These are phyloP conservation scores for Phyllosticta capitalensis DNA, from an alignment of 2,329 filamentous ascomycete species.

Conservation along the genomic window DNA sequence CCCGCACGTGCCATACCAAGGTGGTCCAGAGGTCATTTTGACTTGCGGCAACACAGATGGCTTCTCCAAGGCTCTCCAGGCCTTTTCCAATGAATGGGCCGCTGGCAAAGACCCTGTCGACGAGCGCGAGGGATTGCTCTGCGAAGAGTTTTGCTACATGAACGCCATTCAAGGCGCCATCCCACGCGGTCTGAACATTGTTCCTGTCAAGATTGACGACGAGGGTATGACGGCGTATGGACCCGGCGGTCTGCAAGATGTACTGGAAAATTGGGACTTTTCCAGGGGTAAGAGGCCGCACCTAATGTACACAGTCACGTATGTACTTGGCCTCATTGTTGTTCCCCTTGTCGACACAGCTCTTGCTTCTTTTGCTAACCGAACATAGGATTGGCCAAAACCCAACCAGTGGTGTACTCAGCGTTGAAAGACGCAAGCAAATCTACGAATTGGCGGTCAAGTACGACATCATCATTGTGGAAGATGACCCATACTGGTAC, in stretches of 20 bases:
- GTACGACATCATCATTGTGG: slow-evolving; percentile 83
- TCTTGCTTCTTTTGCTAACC: background rate
- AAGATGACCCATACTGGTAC: slow-evolving; percentile 96
- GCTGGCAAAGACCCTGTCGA: slow-evolving; percentile 55
- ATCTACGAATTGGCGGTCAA: slow-evolving; percentile 72
- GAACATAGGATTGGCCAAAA: slow-evolving; percentile 69
- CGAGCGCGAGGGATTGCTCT: slow-evolving; percentile 66
- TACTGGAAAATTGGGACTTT: slow-evolving; percentile 74
- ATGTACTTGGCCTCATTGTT: slow-evolving; percentile 32
- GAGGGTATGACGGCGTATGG: slow-evolving; percentile 72
- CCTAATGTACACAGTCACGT: slow-evolving; percentile 84
- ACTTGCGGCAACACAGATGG: slow-evolving; percentile 81
- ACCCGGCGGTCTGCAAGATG: slow-evolving; percentile 63
- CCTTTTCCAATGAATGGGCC: slow-evolving; percentile 68
- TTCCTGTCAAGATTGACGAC: slow-evolving; percentile 64
- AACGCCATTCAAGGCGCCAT: slow-evolving; percentile 59
- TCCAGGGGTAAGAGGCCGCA: slow-evolving; percentile 66
- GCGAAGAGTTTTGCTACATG: slow-evolving; percentile 74
- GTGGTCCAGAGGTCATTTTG: slow-evolving; percentile 66
- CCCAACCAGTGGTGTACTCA: slow-evolving; percentile 68
- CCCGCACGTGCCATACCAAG: slow-evolving; percentile 68
- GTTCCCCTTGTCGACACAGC: background rate
- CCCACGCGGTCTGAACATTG: slow-evolving; percentile 63
- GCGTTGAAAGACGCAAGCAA: slow-evolving; percentile 62
- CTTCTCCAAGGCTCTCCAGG: slow-evolving; percentile 65